Percentiles rank a stretch among this genome's conserved stretches.
phyloP scores from a whole-genome alignment of 805 yeast genomes.

The Candida boleticola region DNA sequence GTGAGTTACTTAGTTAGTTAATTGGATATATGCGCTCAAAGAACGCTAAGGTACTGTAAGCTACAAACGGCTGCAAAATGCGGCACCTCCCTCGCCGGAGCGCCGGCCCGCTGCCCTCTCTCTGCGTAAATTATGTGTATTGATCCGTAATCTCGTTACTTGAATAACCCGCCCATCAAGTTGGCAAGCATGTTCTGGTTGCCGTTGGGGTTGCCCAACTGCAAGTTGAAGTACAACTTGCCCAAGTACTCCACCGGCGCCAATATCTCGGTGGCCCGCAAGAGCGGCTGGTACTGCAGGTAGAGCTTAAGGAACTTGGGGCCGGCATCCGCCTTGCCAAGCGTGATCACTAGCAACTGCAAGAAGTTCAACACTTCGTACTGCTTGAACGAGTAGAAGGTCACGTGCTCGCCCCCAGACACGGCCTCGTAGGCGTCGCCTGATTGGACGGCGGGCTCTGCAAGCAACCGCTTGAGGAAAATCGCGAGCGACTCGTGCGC shows the following conservation, averaged over 20 bases:
- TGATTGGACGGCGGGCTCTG: slow-evolving; percentile 7
- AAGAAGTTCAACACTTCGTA: slow-evolving; percentile 61
- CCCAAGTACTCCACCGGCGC: slow-evolving; percentile 59
- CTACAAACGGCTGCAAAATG: no score
- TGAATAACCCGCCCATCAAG: slow-evolving; percentile 62
- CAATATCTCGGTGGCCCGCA: slow-evolving; percentile 33
- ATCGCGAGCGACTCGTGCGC: slow-evolving; percentile 37
- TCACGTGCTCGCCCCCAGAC: slow-evolving; percentile 8
- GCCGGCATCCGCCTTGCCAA: slow-evolving; percentile 49
- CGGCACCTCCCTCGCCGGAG: no score
- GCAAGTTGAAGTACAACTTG: slow-evolving; percentile 57
- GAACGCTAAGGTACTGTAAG: no score
- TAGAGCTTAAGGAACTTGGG: slow-evolving; percentile 55
- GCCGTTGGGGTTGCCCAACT: slow-evolving; percentile 37
- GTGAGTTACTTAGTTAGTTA: no score
- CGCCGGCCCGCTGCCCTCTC: no score
- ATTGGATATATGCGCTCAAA: no score
- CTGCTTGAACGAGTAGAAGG: slow-evolving; percentile 33
- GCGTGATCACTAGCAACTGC: slow-evolving; percentile 60
- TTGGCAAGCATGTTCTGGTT: slow-evolving; percentile 46
- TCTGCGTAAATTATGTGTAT: no score
- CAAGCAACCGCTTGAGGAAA: slow-evolving; percentile 17
- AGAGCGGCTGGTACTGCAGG: slow-evolving; percentile 44
- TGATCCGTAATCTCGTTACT: no score
- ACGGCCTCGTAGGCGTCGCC: background rate